Base-by-base conservation (phyloP, 1,284 basidiomycete species). In the Xerocomus cyaneibrunnescens region DNA sequence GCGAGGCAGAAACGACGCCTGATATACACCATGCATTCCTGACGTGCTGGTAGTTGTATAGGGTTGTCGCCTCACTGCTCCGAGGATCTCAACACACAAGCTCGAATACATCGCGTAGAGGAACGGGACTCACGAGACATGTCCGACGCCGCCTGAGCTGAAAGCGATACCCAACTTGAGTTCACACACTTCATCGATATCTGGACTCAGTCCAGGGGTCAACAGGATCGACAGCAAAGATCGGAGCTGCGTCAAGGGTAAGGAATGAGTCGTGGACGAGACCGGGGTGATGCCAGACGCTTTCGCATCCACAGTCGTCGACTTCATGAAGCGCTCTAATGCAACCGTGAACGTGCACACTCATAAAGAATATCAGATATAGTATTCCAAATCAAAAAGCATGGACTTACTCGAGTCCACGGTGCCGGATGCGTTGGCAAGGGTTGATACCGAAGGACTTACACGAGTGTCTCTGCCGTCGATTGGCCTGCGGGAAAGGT, bases 11-110 rank as follows among this genome's bases (percentile, higher is more conserved):
- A 2, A 77, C 76, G 36, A 78, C 72, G 0, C 78, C 72, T 0
- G 91, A 94, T n/a, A 89, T 70, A 36, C 76, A 79, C 90, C 92
- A 94, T 7, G 72, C 62, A 27, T 76, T 76, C 28, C 64, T 65
- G 5, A 77, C 57, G 32, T 67, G 66, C 16, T 69, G 67, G 5
- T 59, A 62, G 1, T 69, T 65, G 60, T 78, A 81, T 28, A 85
- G 46, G 0, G 76, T 75, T 8, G 72, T 71, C n/a, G 73, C 66
- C 17, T 66, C 67, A 41, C 41, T 45, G 7, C 54, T 66, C 50
- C 16, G 4, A 23, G 19, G 28, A 23, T 45, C 21, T 64, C 39
- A 51, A 21, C 35, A 42, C 36, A 17, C 7, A 22, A n/a, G 7
- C 9, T 14, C 35, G 7, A 25, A 16, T 19, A 43, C 8, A 30